These are phyloP conservation scores for Pythium brassicae DNA, from an alignment of 352 stramenopile genomes.

Conservation along the genomic window DNA sequence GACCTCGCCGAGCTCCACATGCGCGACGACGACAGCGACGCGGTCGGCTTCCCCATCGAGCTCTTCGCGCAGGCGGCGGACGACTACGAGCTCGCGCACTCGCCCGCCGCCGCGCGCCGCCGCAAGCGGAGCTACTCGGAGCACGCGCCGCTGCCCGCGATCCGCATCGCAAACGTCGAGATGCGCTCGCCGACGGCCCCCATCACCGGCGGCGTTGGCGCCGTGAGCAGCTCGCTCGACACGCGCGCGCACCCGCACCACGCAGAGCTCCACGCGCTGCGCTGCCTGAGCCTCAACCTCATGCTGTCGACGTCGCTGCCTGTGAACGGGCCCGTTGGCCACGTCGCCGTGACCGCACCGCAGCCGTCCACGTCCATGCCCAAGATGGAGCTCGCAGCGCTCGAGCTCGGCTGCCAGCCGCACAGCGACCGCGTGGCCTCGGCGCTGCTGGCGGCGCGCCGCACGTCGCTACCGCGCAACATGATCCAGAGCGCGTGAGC, in stretches of 20 bases:
- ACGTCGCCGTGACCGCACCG: constrained; percentile 6
- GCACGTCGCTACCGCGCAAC: constrained; percentile 17
- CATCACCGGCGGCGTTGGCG: constrained; percentile 3
- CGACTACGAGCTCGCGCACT: constrained; percentile 23
- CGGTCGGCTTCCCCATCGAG: constrained; percentile 21
- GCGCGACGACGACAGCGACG: constrained; percentile 20
- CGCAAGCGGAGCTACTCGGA: constrained; percentile 18
- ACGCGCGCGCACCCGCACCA: constrained; percentile 29
- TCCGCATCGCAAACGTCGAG: constrained; percentile 9
- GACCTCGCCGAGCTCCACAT: constrained; percentile 20
- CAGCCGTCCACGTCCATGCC: constrained; percentile 15
- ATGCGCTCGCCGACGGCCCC: constrained; percentile 11
- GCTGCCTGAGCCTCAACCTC: constrained; percentile 50
- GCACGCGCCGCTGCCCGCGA: constrained; percentile 4
- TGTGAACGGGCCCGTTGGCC: not conserved
- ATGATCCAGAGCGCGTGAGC: constrained; percentile 23
- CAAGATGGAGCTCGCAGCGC: constrained; percentile 13
- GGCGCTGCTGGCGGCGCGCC: constrained; percentile 10
- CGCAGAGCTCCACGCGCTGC: constrained; percentile 40
- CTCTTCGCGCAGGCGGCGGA: constrained; percentile 12
- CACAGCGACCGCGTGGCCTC: constrained; percentile 11
- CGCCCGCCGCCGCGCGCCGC: constrained; percentile 8
- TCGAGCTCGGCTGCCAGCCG: constrained; percentile 11
- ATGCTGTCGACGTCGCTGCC: constrained; percentile 28
- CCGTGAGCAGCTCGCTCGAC: constrained; percentile 1